Base-by-base conservation (phyloP, 805 yeast species). In the Monosporozyma solicola region DNA sequence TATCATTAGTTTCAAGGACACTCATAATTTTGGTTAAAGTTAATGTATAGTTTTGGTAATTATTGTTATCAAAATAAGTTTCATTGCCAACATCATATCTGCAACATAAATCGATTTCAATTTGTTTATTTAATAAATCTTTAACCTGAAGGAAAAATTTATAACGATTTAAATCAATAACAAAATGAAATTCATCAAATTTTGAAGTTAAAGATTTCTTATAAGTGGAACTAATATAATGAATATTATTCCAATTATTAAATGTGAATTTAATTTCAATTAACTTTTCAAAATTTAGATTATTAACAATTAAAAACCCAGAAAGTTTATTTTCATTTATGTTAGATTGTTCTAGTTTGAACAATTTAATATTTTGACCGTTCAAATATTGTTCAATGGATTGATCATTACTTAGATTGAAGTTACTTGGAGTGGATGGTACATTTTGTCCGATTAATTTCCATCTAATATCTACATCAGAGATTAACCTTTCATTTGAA, bases 31-130 rank as follows among this genome's bases (percentile, higher is more conserved):
- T 51, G 37, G 27, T 29, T 10, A 57, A 47, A 15, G 57, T 52
- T 24, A 67, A 53, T 32, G 58, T 61, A 52, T 65, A 69, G 53
- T 69, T 69, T n/a, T 65, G 59, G 49, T 65, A 64, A 48, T 66
- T 62, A 50, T 69, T 69, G 48, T 69, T 69, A 53, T 69, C 72
- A 53, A 66, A 69, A 49, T 60, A 68, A 2, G 69, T 66, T 51
- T 66, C 68, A 35, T 61, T 59, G 51, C 60, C 62, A 4, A 67
- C 72, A 55, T 68, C 65, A 53, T 69, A 69, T 10, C 65, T 55
- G 48, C 68, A 66, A 52, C 72, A 67, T 35, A 69, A 50, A 20
- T 65, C 63, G n/a, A 67, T 56, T 16, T 56, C 56, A 27, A 66
- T 48, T 6, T 57, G 55, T 5, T 41, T 46, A 41, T 55, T 49